Conservation (phyloP, 129 eudicot genomes). For the Apium graveolens region DNA sequence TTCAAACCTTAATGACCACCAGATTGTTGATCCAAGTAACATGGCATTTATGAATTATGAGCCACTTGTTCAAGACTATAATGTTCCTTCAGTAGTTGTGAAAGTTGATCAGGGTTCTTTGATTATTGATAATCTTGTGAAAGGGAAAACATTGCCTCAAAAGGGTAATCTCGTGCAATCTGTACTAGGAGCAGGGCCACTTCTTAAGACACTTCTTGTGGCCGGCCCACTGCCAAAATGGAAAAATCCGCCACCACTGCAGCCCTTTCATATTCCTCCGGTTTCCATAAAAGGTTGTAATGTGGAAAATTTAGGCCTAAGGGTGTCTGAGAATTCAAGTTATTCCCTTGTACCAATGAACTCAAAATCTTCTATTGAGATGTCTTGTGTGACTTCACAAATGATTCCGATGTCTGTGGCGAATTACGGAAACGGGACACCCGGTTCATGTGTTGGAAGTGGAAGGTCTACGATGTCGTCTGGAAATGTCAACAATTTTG, state of each 20-base stretch:
- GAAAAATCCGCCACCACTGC: conserved; percentile 44
- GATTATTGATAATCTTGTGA: conserved; percentile 45
- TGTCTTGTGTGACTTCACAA: conserved; percentile 37
- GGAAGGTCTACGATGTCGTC: conserved; percentile 15
- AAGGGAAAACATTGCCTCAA: conserved; percentile 52
- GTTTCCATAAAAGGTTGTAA: conserved; percentile 24
- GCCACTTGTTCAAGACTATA: conserved; percentile 23
- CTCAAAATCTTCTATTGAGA: conserved; percentile 20
- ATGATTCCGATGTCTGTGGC: conserved; percentile 22
- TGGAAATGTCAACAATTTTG: conserved; percentile 16
- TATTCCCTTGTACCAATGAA: conserved; percentile 13
- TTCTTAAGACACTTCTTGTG: conserved; percentile 43
- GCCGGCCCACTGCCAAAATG: conserved; percentile 47
- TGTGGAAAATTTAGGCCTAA: conserved; percentile 8
- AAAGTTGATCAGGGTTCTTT: conserved; percentile 30
- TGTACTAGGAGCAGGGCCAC: conserved; percentile 53
- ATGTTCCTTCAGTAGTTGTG: not conserved
- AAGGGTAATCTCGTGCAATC: conserved; percentile 51
- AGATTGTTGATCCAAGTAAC: conserved; percentile 9
- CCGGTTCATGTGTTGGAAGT: conserved; percentile 16
- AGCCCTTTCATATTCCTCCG: conserved; percentile 38
- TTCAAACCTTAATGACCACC: conserved; percentile 21
- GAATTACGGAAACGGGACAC: conserved; percentile 23
- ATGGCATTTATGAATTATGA: conserved; percentile 12
- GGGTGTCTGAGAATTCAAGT: conserved; percentile 10